These are phyloP conservation scores for Penicillium sp. DNA, from an alignment of 2,329 filamentous ascomycete species.

Conservation along the genomic window DNA sequence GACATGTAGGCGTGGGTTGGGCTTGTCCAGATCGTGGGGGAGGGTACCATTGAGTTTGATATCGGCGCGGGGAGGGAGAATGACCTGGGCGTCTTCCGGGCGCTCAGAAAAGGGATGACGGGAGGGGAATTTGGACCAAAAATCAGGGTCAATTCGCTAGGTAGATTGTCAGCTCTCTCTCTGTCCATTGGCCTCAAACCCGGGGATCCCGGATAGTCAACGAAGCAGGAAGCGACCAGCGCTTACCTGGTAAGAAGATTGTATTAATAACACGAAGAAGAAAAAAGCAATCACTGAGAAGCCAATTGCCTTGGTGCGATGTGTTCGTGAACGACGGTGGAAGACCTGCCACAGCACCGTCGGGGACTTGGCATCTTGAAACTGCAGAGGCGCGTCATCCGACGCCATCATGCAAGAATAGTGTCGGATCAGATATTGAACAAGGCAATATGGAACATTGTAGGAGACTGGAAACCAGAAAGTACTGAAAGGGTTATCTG, in stretches of 20 bases:
- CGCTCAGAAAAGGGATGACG: constrained; percentile 29
- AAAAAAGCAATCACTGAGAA: constrained; percentile 25
- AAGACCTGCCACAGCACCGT: constrained; percentile 27
- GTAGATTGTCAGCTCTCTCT: constrained; percentile 7
- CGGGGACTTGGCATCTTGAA: constrained; percentile 27
- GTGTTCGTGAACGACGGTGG: constrained; percentile 29
- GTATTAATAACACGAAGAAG: constrained; percentile 23
- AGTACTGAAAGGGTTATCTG: neutral
- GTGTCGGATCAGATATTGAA: neutral
- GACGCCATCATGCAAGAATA: constrained; percentile 26
- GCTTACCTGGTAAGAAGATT: constrained; percentile 23
- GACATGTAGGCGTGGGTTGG: constrained; percentile 53
- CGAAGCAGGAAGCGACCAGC: constrained; percentile 8
- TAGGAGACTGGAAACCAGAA: neutral
- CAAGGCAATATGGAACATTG: constrained; percentile 2
- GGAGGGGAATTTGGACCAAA: constrained; percentile 37
- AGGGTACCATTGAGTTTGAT: constrained; percentile 30
- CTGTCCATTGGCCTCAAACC: neutral
- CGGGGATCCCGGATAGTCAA: constrained; percentile 1
- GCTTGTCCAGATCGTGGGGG: constrained; percentile 34
- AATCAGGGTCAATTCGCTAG: constrained; percentile 29
- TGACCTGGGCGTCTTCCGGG: constrained; percentile 34
- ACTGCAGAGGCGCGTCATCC: constrained; percentile 24
- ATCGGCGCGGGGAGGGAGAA: constrained; percentile 20
- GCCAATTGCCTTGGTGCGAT: constrained; percentile 26